Conservation (phyloP, 805 yeast genomes). For the Sugiyamaella floridensis region DNA sequence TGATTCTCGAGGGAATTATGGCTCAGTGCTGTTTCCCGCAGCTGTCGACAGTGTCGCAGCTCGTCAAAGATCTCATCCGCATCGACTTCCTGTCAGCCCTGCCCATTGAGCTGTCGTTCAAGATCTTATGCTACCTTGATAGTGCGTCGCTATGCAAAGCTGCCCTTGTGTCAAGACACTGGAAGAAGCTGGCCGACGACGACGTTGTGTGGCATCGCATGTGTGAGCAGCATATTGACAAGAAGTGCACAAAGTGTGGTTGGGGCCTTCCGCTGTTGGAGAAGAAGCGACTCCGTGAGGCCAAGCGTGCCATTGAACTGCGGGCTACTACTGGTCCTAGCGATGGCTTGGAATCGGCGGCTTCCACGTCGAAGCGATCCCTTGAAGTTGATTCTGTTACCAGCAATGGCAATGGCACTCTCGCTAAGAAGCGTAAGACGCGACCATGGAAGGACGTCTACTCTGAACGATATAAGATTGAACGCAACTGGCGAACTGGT, state of each 20-base stretch:
- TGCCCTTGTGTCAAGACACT: constrained; percentile 80
- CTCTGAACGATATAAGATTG: constrained; percentile 83
- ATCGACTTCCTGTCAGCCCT: constrained; percentile 82
- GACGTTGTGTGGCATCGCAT: constrained; percentile 96
- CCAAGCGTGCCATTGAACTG: constrained; percentile 26
- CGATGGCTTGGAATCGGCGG: neutral
- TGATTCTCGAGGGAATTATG: constrained; percentile 76
- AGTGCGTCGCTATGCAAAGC: constrained; percentile 91
- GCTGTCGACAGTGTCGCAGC: constrained; percentile 74
- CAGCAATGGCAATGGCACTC: neutral
- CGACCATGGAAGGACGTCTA: constrained; percentile 96
- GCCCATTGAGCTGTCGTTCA: constrained; percentile 79
- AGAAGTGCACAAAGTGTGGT: constrained; percentile 96
- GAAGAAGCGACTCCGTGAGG: constrained; percentile 44
- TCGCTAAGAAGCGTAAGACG: constrained; percentile 33
- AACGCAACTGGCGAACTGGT: constrained; percentile 92
- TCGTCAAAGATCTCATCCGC: constrained; percentile 69
- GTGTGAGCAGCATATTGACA: constrained; percentile 97
- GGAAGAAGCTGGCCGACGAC: constrained; percentile 90
- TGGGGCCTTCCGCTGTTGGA: constrained; percentile 97
- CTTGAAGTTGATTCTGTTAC: neutral
- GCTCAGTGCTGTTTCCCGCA: constrained; percentile 95
- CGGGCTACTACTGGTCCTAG: constrained; percentile 18
- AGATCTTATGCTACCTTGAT: constrained; percentile 81
- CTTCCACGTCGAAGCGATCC: neutral